A percentile compares a stretch with the other conserved stretches of the same genome.
phyloP scores from a whole-genome alignment of 2,329 filamentous ascomycete genomes.

The Metarhizium brunneum region DNA sequence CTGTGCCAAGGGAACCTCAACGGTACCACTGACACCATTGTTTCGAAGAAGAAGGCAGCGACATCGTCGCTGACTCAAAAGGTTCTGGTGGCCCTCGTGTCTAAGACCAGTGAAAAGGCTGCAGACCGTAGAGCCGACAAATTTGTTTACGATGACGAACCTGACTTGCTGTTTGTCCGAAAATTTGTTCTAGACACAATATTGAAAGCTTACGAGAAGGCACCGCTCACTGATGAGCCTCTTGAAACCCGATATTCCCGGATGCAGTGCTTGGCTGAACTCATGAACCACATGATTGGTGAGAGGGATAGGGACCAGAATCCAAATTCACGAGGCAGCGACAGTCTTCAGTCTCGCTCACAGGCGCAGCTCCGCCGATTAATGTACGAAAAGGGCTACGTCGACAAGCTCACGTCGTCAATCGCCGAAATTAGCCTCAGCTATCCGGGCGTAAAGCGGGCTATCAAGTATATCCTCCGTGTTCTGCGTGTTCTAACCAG shows the following conservation, averaged over 20 bases:
- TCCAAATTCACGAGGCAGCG: constrained; percentile 28
- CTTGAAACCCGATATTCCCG: constrained; percentile 81
- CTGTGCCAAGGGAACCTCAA: constrained; percentile 51
- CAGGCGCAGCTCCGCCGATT: constrained; percentile 81
- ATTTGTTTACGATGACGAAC: constrained; percentile 65
- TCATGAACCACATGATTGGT: constrained; percentile 87
- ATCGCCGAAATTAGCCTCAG: constrained; percentile 95
- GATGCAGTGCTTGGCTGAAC: constrained; percentile 77
- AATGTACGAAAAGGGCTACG: constrained; percentile 98
- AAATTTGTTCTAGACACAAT: constrained; percentile 93
- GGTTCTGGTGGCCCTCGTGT: constrained; percentile 76
- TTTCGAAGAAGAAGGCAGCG: constrained; percentile 73
- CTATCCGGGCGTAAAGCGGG: constrained; percentile 84
- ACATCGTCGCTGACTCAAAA: constrained; percentile 82
- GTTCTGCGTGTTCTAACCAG: constrained; percentile 81
- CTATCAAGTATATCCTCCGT: constrained; percentile 91
- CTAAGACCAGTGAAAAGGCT: constrained; percentile 74
- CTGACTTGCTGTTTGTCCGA: constrained; percentile 82
- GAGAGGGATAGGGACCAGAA: constrained; percentile 59
- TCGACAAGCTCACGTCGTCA: constrained; percentile 78
- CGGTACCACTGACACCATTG: constrained; percentile 64
- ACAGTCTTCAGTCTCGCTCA: constrained; percentile 41
- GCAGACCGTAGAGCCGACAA: constrained; percentile 46
- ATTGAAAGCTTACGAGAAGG: constrained; percentile 84
- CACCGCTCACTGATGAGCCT: constrained; percentile 66